Base-by-base conservation (phyloP, 1,139 yeast species). In the Geotrichum candidum region DNA sequence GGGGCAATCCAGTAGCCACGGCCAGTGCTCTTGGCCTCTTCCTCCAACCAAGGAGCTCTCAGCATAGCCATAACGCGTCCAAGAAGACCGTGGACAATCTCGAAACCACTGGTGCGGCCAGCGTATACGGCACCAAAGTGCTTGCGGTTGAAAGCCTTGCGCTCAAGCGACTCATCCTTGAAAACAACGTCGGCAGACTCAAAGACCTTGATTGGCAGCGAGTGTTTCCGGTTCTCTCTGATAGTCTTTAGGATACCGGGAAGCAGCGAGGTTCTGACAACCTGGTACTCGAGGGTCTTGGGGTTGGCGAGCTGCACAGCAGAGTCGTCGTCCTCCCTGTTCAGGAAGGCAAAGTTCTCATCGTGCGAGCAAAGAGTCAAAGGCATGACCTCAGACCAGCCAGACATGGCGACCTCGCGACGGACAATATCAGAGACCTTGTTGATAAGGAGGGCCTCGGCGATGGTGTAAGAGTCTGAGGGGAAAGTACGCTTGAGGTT, bases 1-100 rank as follows among this genome's bases (percentile, higher is more conserved):
- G 75, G 77, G 51, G 70, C 69, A 60, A 78, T 77, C 78, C 79
- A 77, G 72, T 77, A 77, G 62, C 97, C 97, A 77, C 96, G 88
- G 59, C 78, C 79, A 23, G 75, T 68, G 55, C 77, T 77, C 63
- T 78, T 65, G 54, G 66, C 77, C 65, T 83, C 80, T 62, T 74
- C 74, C 41, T 70, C 68, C 66, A 90, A 77, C 95, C 96, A 90
- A 52, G 85, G 84, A 33, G 95, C 86, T 80, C 97, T 88, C 80
- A 94, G 83, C 74, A 97, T 94, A 80, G 90, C 95, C 98, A 95
- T 92, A 68, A 95, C 80, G 72, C 96, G 90, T 69, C 96, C 98
- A 65, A 95, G 81, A 68, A 95, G 80, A 68, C 99, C 99, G 78
- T 95, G 99, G 63, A 91, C 90, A 67, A 80, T 81, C 77, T 95